Percentiles rank a stretch among this genome's conserved stretches.
phyloP scores from a whole-genome alignment of 495 filamentous ascomycete genomes.

The Lepraria neglecta region DNA sequence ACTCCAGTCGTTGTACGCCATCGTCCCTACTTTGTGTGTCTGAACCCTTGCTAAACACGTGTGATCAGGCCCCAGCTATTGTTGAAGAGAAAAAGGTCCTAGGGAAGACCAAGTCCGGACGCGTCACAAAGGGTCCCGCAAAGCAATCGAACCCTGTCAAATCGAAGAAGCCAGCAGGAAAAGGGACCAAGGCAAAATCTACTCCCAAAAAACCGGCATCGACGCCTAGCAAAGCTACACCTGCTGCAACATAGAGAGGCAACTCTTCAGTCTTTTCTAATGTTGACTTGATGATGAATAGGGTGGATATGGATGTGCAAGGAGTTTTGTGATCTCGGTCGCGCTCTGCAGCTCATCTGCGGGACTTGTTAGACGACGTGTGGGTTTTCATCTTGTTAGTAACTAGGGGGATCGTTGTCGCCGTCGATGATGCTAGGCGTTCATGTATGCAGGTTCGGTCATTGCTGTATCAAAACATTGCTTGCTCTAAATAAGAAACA shows the following conservation, averaged over 20 bases:
- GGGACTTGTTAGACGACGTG: slow-evolving; percentile 1
- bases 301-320: neutral
- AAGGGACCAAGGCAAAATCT: slow-evolving; percentile 29
- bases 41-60: slow-evolving; percentile 6
- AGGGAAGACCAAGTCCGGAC: slow-evolving; percentile 85
- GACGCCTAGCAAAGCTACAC: slow-evolving; percentile 4
- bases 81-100: slow-evolving; percentile 68
- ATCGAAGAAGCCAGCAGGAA: slow-evolving; percentile 56
- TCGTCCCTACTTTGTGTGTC: neutral
- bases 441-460: slow-evolving; percentile 3
- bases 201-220: slow-evolving; percentile 24
- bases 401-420: neutral
- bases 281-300: slow-evolving; percentile 3
- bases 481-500: neutral
- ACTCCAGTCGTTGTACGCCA: slow-evolving; percentile 40
- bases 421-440: slow-evolving; percentile 4
- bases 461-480: slow-evolving; percentile 1
- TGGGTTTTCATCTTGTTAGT: neutral
- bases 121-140: slow-evolving; percentile 68
- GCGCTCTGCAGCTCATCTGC: slow-evolving; percentile 4
- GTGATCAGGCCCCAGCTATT: slow-evolving; percentile 54
- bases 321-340: slow-evolving; percentile 14
- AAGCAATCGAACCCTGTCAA: slow-evolving; percentile 49
- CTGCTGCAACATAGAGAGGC: slow-evolving; percentile 1
- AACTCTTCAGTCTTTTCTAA: neutral